Conservation (phyloP, 1,139 yeast genomes). For the Casaregolazyma lundiana region DNA sequence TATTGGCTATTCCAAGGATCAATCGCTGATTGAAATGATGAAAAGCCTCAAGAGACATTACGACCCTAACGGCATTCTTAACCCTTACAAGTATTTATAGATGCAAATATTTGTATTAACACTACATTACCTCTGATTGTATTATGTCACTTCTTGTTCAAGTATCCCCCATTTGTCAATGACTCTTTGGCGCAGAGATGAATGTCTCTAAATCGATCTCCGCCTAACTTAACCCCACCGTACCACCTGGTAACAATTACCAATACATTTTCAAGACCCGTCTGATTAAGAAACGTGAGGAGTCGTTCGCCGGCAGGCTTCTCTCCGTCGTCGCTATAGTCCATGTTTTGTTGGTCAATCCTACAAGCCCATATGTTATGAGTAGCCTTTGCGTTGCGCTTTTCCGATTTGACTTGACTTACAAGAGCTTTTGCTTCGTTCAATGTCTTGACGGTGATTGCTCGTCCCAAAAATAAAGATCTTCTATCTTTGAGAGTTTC, state of each 20-base stretch:
- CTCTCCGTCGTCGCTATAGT: constrained; percentile 96
- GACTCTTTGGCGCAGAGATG: constrained; percentile 87
- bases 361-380: constrained; percentile 90
- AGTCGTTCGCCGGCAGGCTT: constrained; percentile 91
- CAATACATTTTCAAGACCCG: constrained; percentile 78
- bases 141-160: constrained; percentile 20
- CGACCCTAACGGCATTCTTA: constrained; percentile 86
- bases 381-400: constrained; percentile 59
- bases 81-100: constrained; percentile 75
- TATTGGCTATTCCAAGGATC: constrained; percentile 75
- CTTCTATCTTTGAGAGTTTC: constrained; percentile 78
- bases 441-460: constrained; percentile 54
- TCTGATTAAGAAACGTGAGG: constrained; percentile 55
- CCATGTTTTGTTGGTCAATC: constrained; percentile 57
- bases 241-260: constrained; percentile 91
- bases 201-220: constrained; percentile 78
- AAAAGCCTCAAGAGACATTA: constrained; percentile 69
- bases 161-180: constrained; percentile 57
- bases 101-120: background rate
- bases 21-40: constrained; percentile 64
- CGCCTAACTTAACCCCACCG: constrained; percentile 83
- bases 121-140: too few relatives aligned
- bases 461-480: constrained; percentile 79
- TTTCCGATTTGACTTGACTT: constrained; percentile 53
- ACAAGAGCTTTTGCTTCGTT: constrained; percentile 59